Base-by-base conservation (phyloP, 164 flowering plant genomes). In the Umbellularia californica region DNA sequence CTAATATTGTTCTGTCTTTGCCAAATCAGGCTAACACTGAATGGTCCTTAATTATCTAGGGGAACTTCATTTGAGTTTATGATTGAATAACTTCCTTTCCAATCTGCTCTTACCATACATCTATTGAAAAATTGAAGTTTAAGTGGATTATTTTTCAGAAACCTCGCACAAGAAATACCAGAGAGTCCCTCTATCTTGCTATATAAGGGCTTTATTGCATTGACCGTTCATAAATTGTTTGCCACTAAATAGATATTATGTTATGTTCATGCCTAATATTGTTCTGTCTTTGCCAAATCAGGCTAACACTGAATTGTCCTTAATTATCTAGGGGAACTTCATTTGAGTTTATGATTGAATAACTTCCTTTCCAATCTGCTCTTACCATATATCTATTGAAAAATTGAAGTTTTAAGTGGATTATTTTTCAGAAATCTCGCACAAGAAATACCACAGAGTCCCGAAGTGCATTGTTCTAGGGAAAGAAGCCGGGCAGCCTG, bases 401-500 rank as follows among this genome's bases (percentile, higher is more conserved):
- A 55, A 41, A 41, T 41, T 41, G 47, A 41, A 41, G 15, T 69
- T 35, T 35, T 28, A 47, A 20, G n/a, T 69, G 15, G 1, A 58
- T 79, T 69, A 17, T 50, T 28, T 50, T 78, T 51, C 77, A 90
- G 95, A 79, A 75, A 79, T 67, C 88, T 82, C 52, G 76, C 82
- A 74, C 85, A 90, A 78, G 85, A 82, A 30, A 70, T 74, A 13
- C 84, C 77, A 23, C 87, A 84, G 27, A 76, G 28, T 65, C 93
- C 81, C 74, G 94, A 92, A 85, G 87, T 95, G 55, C 98, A 95
- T 82, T 95, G 98, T 76, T 93, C 98, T 12, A 84, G 99, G 83
- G 98, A 92, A 81, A 92, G 99, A 81, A 95, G 99, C 69, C 81
- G 91, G 74, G 87, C 90, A 65, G 99, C 98, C 7, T 90, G 98